Conservation (phyloP, 192 early-diverging fungal species). For the Coemansia aciculifera region DNA sequence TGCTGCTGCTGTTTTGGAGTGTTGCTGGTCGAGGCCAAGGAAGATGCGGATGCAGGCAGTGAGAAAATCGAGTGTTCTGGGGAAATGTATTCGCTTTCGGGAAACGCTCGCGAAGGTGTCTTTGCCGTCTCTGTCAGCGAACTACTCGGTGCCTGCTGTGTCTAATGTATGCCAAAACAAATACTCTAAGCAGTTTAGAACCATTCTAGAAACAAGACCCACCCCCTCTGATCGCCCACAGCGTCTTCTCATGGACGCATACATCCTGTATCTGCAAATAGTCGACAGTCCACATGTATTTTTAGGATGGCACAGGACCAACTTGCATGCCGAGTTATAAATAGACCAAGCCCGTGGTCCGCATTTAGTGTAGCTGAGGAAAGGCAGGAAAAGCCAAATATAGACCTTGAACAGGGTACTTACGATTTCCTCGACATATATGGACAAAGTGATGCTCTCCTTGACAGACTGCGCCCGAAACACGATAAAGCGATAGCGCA, state of each 20-base stretch:
- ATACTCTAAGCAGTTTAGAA: not conserved
- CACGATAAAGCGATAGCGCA: slow-evolving; percentile 55
- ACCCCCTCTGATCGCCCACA: not conserved
- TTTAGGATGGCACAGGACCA: not conserved
- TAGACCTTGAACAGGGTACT: slow-evolving; percentile 11
- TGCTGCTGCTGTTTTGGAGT: slow-evolving; percentile 10
- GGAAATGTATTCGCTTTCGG: slow-evolving; percentile 3
- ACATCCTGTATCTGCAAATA: not conserved
- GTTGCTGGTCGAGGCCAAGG: not conserved
- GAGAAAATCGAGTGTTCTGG: slow-evolving; percentile 10
- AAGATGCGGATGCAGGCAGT: not conserved
- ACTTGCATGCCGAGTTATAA: slow-evolving; percentile 4
- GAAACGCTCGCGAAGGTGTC: not conserved
- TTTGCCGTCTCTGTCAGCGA: not conserved
- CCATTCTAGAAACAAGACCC: slow-evolving; percentile 1
- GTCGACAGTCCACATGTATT: not conserved
- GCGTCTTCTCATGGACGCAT: not conserved
- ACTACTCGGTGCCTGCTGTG: not conserved
- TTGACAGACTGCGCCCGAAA: slow-evolving; percentile 50
- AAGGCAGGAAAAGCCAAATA: not conserved
- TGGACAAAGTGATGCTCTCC: slow-evolving; percentile 38
- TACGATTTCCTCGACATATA: slow-evolving; percentile 47
- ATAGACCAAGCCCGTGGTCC: not conserved
- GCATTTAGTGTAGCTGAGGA: not conserved
- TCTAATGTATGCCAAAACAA: not conserved